Evolutionary conservation across 192 early-diverging fungal genomes (phyloP).

Genomic region (Linnemannia hyalina): DNA sequence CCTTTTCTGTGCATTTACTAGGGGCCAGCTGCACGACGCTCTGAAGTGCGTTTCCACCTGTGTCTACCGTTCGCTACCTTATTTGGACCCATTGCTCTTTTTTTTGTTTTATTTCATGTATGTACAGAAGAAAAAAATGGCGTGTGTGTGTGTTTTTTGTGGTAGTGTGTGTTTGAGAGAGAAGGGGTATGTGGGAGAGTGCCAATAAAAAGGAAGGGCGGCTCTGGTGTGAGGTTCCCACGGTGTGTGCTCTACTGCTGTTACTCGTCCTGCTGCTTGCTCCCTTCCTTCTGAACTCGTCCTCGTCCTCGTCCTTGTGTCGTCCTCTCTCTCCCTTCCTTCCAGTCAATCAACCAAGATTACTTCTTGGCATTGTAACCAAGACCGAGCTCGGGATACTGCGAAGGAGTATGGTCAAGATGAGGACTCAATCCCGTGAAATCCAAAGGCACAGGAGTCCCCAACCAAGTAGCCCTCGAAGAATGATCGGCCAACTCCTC

Average conservation of each 20-base stretch:
- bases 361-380: constrained; percentile 63
- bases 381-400: constrained; percentile 74
- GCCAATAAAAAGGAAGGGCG: background rate
- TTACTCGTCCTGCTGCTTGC: background rate
- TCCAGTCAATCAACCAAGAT: too few species aligned
- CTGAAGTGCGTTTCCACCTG: background rate
- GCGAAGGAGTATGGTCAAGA: constrained; percentile 61
- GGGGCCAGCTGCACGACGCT: background rate
- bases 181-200: background rate
- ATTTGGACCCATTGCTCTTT: background rate
- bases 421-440: constrained; percentile 35
- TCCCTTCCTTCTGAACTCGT: too few species aligned
- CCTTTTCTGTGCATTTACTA: too few species aligned
- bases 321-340: background rate
- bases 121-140: background rate
- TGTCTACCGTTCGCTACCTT: background rate
- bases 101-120: background rate
- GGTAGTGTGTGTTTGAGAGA: background rate
- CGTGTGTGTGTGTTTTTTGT: background rate
- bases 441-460: constrained; percentile 66
- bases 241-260: background rate
- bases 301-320: background rate
- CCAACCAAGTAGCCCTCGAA: constrained; percentile 69
- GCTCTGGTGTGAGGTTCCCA: background rate
- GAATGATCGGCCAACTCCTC: constrained; percentile 69